phyloP scores from a whole-genome alignment of 768 basidiomycete species.

The Calocera viscosa region DNA sequence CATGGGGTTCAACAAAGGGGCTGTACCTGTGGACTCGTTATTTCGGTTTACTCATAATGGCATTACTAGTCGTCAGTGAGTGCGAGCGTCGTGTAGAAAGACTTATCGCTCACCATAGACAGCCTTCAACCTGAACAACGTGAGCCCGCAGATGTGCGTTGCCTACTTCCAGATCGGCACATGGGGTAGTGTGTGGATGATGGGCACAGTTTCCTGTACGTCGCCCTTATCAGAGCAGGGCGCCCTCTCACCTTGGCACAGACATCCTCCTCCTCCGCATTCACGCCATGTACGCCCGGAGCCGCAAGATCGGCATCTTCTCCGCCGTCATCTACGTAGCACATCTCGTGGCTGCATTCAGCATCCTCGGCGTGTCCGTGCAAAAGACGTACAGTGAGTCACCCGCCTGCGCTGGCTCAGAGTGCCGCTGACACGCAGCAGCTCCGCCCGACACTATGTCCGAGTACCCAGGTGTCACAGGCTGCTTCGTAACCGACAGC shows the following conservation, averaged over 20 bases:
- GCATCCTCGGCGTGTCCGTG: neutral
- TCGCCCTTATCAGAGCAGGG: neutral
- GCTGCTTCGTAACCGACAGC: neutral
- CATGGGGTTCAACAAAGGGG: neutral
- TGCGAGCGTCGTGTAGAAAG: no score
- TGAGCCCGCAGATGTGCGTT: neutral
- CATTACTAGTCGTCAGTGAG: neutral
- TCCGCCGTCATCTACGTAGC: neutral
- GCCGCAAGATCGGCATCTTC: neutral
- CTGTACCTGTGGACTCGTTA: neutral
- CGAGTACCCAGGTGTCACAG: neutral
- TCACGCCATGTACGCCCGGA: conserved; percentile 5
- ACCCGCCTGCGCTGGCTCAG: neutral
- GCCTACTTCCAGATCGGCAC: conserved; percentile 6
- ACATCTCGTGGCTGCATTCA: neutral
- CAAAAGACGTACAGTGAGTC: neutral
- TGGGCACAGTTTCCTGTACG: conserved; percentile 3
- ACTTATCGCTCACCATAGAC: no score
- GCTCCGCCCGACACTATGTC: neutral
- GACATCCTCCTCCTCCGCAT: conserved; percentile 7
- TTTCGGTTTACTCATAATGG: neutral
- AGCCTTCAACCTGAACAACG: neutral
- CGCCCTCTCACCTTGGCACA: neutral
- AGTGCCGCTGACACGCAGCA: neutral
- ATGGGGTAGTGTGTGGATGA: conserved; percentile 4